These are phyloP conservation scores for Rhynchospora breviuscula DNA, from an alignment of 176 grass and related monocot species.

Conservation along the genomic window DNA sequence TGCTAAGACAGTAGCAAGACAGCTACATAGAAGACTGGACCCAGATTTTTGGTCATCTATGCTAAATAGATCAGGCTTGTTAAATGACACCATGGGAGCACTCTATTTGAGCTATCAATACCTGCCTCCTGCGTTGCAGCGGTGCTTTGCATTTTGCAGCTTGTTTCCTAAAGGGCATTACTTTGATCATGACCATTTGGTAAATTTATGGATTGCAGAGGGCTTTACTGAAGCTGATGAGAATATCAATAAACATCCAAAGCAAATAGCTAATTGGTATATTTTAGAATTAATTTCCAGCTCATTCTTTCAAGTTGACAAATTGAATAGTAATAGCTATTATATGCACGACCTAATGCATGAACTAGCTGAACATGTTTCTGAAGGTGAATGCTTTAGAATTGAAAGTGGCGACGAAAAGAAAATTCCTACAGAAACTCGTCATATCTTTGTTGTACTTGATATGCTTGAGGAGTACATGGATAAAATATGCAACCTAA, in stretches of 20 bases:
- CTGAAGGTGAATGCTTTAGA: constrained; percentile 15
- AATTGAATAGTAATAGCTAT: background rate
- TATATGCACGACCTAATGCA: constrained; percentile 18
- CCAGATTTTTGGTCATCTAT: background rate
- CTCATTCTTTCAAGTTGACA: background rate
- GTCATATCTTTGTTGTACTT: background rate
- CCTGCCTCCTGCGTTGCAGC: constrained; percentile 16
- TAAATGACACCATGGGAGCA: constrained; percentile 14
- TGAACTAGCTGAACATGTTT: constrained; percentile 19
- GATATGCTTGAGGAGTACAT: background rate
- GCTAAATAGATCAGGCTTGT: background rate
- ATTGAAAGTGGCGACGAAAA: background rate
- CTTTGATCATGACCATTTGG: background rate
- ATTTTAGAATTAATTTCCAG: constrained; percentile 32
- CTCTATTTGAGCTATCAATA: constrained; percentile 7
- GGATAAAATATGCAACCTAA: background rate
- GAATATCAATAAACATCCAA: background rate
- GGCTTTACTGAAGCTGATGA: constrained; percentile 5
- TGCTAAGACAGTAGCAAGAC: background rate
- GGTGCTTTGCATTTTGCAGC: constrained; percentile 14
- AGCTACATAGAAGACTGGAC: background rate
- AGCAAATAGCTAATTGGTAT: constrained; percentile 37
- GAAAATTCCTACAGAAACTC: constrained; percentile 1
- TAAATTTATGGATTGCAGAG: constrained; percentile 25
- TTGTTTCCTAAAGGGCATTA: background rate